A percentile compares a stretch with the other conserved stretches of the same genome.
phyloP scores from a whole-genome alignment of 768 basidiomycete species.

The Chlorophyllum brunneum region DNA sequence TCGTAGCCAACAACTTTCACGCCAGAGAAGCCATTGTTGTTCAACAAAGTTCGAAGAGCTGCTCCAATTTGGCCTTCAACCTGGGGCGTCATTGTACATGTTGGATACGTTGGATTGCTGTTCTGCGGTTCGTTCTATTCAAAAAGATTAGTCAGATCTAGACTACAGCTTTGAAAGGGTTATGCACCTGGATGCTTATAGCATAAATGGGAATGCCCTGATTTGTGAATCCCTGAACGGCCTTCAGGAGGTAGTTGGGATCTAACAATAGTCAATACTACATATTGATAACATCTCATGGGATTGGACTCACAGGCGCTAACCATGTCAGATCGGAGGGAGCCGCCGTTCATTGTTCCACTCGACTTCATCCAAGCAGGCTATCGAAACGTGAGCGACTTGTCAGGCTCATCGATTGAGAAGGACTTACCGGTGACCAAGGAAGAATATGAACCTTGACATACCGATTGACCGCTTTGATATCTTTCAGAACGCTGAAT shows the following conservation, averaged over 20 bases:
- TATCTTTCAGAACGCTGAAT: constrained; percentile 62
- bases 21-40: constrained; percentile 54
- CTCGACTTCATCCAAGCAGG: constrained; percentile 79
- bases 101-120: constrained; percentile 67
- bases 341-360: constrained; percentile 65
- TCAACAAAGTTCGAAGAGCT: constrained; percentile 51
- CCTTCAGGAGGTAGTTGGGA: constrained; percentile 69
- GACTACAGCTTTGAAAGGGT: neutral
- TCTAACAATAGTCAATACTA: constrained; percentile 33
- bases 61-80: constrained; percentile 58
- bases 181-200: constrained; percentile 47
- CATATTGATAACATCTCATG: neutral
- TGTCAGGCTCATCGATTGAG: neutral
- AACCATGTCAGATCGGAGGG: constrained; percentile 45
- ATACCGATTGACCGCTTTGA: constrained; percentile 49
- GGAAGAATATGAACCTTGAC: constrained; percentile 34
- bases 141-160: neutral
- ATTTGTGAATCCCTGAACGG: constrained; percentile 61
- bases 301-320: constrained; percentile 37
- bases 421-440: constrained; percentile 64
- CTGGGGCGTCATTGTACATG: constrained; percentile 48
- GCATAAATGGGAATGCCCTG: constrained; percentile 63
- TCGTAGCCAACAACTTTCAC: constrained; percentile 60
- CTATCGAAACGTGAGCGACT: constrained; percentile 25
- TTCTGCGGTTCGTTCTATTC: constrained; percentile 47